phyloP scores from a whole-genome alignment of 495 filamentous ascomycete species.

The Amniculicola lignicola region DNA sequence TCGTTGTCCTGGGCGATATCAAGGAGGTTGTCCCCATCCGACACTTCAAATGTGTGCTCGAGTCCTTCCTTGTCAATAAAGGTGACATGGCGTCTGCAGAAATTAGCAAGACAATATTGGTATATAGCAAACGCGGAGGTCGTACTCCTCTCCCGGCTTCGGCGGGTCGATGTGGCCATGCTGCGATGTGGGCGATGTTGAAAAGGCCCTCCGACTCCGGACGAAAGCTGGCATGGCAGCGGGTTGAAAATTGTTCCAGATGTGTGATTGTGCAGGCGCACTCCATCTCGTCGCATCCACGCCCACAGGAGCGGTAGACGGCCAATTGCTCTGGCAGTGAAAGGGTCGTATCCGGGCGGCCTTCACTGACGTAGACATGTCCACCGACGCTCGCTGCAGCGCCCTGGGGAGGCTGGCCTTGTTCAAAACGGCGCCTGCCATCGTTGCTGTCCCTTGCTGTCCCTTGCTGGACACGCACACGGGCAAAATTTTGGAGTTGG shows the following conservation, averaged over 20 bases:
- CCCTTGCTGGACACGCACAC: too few relatives aligned
- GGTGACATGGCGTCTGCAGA: slow-evolving; percentile 72
- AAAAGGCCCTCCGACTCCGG: slow-evolving; percentile 56
- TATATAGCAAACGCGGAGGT: neutral
- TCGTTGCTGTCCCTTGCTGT: too few relatives aligned
- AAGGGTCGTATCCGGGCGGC: slow-evolving; percentile 8
- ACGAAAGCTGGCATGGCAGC: neutral
- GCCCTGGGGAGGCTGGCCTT: too few relatives aligned
- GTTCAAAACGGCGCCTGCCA: too few relatives aligned
- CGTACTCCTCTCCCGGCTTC: slow-evolving; percentile 92
- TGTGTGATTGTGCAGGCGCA: neutral
- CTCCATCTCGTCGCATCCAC: neutral
- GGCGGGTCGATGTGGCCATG: slow-evolving; percentile 83
- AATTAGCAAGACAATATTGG: neutral
- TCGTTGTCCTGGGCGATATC: slow-evolving; percentile 94
- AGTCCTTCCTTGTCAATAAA: slow-evolving; percentile 92
- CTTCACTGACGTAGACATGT: slow-evolving; percentile 2
- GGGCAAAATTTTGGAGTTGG: too few relatives aligned
- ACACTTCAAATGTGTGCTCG: slow-evolving; percentile 70
- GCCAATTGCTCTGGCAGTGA: slow-evolving; percentile 12
- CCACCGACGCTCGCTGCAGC: too few relatives aligned
- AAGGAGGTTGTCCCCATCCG: slow-evolving; percentile 83
- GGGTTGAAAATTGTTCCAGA: neutral
- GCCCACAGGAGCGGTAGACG: neutral
- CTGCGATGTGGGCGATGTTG: slow-evolving; percentile 53